Evolutionary conservation across 164 flowering plant species (phyloP), one percentile per base, ranked within the genome.

Genomic region (Kalanchoe fedtschenkoi): DNA sequence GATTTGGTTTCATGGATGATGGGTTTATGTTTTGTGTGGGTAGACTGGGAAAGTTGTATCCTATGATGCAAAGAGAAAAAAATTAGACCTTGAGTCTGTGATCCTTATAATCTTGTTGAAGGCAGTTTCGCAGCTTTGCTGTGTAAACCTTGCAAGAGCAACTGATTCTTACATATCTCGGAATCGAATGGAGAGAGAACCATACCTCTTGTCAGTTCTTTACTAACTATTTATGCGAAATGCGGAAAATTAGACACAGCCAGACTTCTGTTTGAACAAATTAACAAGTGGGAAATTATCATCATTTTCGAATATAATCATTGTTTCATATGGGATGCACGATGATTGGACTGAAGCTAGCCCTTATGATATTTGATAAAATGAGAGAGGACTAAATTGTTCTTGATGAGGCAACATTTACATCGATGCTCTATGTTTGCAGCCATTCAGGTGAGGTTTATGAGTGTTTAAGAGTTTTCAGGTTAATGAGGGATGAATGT

Each of bases 1-100:
- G 88, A 85, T 69, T 56, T 73, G 68, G 80, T 81, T 1, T 76
- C 85, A 2, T 86, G 82, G 83, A 69, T 86, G 77, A 83, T 86
- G 76, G 70, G 76, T 80, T 47, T 76, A 69, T 66, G 75, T 71
- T 41, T 44, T 51, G 39, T 66, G 69, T 35, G 81, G 75, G 44
- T 67, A 69, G 61, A 68, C 76, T 51, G 70, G 75, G 62, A 78
- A 79, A 76, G 77, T 78, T 32, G 55, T 81, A 39, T 29, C 51
- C 16, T 16, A 11, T 64, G 60, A 78, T 82, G 83, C 76, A 62
- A 59, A 67, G 55, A 44, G 75, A 68, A 58, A 57, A n/a, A n/a
- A 66, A 29, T 22, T 72, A 28, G 55, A 69, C 6, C 75, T 72
- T 63, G 86, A 82, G 62, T 64, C 76, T 0, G 71, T 82, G 29